Evolutionary conservation across 169 alveolate genomes (phyloP).

Genomic region (Cryptosporidium parvum): DNA sequence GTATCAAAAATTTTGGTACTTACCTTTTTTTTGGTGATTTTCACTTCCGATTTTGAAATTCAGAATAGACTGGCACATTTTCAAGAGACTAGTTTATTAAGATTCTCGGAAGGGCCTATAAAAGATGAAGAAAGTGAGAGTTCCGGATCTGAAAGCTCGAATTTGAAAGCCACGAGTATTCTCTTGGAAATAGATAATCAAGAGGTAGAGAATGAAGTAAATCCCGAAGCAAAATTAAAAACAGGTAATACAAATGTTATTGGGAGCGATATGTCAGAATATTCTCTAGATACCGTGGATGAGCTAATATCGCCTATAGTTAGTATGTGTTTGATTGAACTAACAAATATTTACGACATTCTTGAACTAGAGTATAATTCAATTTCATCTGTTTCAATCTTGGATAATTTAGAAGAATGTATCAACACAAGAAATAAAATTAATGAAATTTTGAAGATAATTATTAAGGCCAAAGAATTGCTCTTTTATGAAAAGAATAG

Average conservation of each 20-base stretch:
- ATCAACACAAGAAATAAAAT: slow-evolving; percentile 19
- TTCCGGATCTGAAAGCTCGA: neutral
- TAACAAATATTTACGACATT: slow-evolving; percentile 6
- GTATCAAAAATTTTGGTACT: neutral
- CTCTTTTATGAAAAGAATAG: neutral
- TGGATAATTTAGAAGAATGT: slow-evolving; percentile 46
- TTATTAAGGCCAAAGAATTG: slow-evolving; percentile 41
- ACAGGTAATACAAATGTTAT: neutral
- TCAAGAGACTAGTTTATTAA: neutral
- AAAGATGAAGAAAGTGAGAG: neutral
- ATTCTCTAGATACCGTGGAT: slow-evolving; percentile 4
- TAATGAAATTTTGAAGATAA: slow-evolving; percentile 41
- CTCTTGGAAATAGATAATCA: neutral
- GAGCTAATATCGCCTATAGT: slow-evolving; percentile 28
- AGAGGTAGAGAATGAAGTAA: neutral
- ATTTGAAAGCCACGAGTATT: neutral
- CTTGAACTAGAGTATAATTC: slow-evolving; percentile 47
- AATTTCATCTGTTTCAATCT: slow-evolving; percentile 32
- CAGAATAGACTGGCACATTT: neutral
- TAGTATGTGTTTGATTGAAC: slow-evolving; percentile 23
- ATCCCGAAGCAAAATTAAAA: neutral
- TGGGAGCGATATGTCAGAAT: neutral
- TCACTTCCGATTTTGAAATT: neutral
- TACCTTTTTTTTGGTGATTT: slow-evolving; percentile 2
- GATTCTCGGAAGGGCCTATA: neutral